Conservation (phyloP, 257 asterid species). For the Jacaranda mimosifolia region DNA sequence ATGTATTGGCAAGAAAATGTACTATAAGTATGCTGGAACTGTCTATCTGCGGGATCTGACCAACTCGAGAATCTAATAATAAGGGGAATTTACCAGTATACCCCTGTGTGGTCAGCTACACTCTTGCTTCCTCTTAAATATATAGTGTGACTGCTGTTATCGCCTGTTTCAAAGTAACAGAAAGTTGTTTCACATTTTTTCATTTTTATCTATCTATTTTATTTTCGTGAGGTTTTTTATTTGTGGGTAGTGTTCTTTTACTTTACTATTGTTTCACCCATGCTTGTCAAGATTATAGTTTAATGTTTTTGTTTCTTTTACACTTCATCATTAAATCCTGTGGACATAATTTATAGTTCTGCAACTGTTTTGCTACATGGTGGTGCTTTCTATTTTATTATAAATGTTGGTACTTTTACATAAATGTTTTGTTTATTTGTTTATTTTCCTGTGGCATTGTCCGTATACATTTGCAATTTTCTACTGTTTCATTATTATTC, state of each 20-base stretch:
- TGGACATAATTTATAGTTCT: slow-evolving; percentile 19
- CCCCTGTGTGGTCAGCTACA: slow-evolving; percentile 38
- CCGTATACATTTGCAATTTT: slow-evolving; percentile 4
- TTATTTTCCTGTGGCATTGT: slow-evolving; percentile 2
- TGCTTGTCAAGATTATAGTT: slow-evolving; percentile 19
- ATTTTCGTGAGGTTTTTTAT: neutral
- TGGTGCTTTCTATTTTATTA: neutral
- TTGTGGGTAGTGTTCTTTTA: slow-evolving; percentile 6
- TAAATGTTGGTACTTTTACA: neutral
- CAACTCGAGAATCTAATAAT: slow-evolving; percentile 30
- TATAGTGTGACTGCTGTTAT: slow-evolving; percentile 21
- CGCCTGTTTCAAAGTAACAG: neutral
- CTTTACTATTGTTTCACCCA: neutral
- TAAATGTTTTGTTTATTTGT: slow-evolving; percentile 14
- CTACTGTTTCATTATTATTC: neutral
- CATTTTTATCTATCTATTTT: slow-evolving; percentile 2
- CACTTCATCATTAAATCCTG: slow-evolving; percentile 6
- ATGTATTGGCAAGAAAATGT: slow-evolving; percentile 23
- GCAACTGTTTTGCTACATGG: neutral
- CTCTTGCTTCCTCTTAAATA: slow-evolving; percentile 21
- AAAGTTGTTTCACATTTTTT: neutral
- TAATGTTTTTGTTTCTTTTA: slow-evolving; percentile 20
- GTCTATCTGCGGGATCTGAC: slow-evolving; percentile 36
- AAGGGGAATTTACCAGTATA: slow-evolving; percentile 38
- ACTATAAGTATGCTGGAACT: slow-evolving; percentile 24